These are phyloP conservation scores for Apiotrichum porosum DNA, from an alignment of 1,284 basidiomycete species.

Conservation along the genomic window DNA sequence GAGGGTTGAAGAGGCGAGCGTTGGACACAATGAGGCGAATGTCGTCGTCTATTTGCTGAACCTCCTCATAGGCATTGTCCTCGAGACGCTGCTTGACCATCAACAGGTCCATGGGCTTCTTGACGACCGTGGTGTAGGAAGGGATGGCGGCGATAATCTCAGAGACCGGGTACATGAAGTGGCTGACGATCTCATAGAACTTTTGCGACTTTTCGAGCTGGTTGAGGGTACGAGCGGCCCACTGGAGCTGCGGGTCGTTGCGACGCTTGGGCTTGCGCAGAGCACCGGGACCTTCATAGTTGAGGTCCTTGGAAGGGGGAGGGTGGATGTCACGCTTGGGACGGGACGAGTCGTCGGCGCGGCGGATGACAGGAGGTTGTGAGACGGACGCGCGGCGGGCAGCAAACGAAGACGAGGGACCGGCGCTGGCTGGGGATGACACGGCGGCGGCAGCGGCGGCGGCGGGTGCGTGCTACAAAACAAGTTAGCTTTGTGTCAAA, in stretches of 20 bases:
- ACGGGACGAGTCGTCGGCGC: constrained; percentile 58
- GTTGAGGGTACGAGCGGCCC: constrained; percentile 62
- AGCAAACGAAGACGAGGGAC: constrained; percentile 10
- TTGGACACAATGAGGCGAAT: constrained; percentile 92
- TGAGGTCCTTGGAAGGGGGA: constrained; percentile 84
- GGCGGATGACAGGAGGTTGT: constrained; percentile 43
- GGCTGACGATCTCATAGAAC: constrained; percentile 66
- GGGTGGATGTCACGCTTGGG: constrained; percentile 97
- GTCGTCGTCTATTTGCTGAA: constrained; percentile 78
- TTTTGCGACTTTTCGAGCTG: constrained; percentile 74
- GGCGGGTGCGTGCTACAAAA: no score
- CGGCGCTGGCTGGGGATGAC: constrained; percentile 22
- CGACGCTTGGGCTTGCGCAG: constrained; percentile 54
- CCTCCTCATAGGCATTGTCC: constrained; percentile 65
- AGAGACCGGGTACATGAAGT: constrained; percentile 93
- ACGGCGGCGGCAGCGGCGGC: no score
- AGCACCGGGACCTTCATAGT: constrained; percentile 61
- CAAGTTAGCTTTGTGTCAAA: no score
- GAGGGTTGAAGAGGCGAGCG: constrained; percentile 87
- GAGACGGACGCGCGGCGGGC: constrained; percentile 39
- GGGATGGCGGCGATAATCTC: constrained; percentile 63
- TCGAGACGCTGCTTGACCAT: constrained; percentile 82
- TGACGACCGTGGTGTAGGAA: constrained; percentile 78
- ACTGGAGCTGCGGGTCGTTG: constrained; percentile 80
- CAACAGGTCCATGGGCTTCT: constrained; percentile 90